These are phyloP conservation scores for Arthrinium phaeospermum DNA, from an alignment of 2,329 filamentous ascomycete genomes.

Conservation along the genomic window DNA sequence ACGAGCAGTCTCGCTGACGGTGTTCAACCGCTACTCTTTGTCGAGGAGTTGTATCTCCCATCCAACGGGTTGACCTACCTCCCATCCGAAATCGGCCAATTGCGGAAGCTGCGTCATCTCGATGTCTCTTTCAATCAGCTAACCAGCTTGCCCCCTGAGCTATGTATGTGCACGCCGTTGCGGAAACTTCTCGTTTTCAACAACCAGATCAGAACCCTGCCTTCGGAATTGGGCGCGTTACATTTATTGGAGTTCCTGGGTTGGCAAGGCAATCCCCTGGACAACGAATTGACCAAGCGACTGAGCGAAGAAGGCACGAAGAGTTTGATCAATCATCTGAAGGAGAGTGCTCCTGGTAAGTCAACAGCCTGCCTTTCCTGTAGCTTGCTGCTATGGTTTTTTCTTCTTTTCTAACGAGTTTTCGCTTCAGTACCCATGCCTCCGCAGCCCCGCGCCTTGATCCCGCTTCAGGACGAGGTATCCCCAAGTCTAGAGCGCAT, in stretches of 20 bases:
- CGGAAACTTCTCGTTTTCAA: conserved; percentile 87
- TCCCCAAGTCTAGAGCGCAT: conserved; percentile 70
- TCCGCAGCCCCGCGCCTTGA: conserved; percentile 76
- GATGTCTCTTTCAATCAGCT: conserved; percentile 91
- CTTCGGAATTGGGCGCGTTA: conserved; percentile 85
- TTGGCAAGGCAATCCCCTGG: conserved; percentile 88
- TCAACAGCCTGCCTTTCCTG: conserved; percentile 25
- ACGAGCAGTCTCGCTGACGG: conserved; percentile 75
- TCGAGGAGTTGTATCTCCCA: conserved; percentile 90
- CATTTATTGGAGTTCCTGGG: conserved; percentile 89
- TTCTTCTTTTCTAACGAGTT: not conserved
- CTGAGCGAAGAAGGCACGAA: conserved; percentile 89
- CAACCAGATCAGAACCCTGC: conserved; percentile 83
- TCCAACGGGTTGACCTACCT: conserved; percentile 86
- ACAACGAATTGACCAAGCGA: conserved; percentile 76
- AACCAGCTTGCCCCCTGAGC: conserved; percentile 80
- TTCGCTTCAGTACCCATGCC: conserved; percentile 70
- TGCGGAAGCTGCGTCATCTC: conserved; percentile 81
- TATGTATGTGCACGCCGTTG: conserved; percentile 95
- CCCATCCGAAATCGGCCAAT: conserved; percentile 80
- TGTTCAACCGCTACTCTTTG: conserved; percentile 84
- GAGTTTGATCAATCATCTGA: conserved; percentile 80
- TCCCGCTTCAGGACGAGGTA: conserved; percentile 76
- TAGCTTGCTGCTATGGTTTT: conserved; percentile 13
- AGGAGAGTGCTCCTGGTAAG: conserved; percentile 85